Evolutionary conservation across 2,329 filamentous ascomycete species (phyloP).

Genomic region (Xylariaceae sp.): DNA sequence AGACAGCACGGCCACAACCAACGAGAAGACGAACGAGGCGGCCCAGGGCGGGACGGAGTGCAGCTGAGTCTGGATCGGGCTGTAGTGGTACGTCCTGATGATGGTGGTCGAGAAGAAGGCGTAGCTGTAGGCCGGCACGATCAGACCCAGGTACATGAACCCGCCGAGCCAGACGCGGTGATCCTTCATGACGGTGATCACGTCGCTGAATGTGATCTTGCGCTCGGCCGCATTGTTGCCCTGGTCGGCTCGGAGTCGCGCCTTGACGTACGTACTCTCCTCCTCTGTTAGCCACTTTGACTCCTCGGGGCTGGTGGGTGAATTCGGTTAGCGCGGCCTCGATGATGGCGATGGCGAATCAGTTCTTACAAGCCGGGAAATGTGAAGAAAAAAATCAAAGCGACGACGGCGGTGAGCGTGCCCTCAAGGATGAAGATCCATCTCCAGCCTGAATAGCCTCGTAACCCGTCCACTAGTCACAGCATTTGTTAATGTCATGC

Average conservation of each 20-base stretch:
- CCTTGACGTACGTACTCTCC: slow-evolving; percentile 61
- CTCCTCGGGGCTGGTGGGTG: slow-evolving; percentile 51
- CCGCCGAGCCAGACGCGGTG: slow-evolving; percentile 68
- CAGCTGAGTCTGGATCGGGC: slow-evolving; percentile 51
- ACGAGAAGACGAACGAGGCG: slow-evolving; percentile 71
- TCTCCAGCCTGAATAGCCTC: slow-evolving; percentile 67
- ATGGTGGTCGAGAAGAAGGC: slow-evolving; percentile 73
- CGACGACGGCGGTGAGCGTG: slow-evolving; percentile 36
- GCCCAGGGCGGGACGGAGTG: slow-evolving; percentile 55
- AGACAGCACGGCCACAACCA: slow-evolving; percentile 66
- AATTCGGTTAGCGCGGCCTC: neutral
- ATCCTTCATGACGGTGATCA: slow-evolving; percentile 62
- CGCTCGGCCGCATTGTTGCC: slow-evolving; percentile 60
- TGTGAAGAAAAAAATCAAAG: slow-evolving; percentile 58
- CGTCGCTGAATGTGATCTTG: slow-evolving; percentile 53
- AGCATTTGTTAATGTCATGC: neutral
- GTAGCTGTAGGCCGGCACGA: slow-evolving; percentile 72
- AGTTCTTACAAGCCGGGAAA: slow-evolving; percentile 58
- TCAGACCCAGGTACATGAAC: slow-evolving; percentile 75
- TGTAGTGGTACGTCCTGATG: slow-evolving; percentile 60
- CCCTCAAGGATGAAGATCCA: slow-evolving; percentile 83
- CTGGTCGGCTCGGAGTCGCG: slow-evolving; percentile 62
- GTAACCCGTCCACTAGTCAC: slow-evolving; percentile 55
- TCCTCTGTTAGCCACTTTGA: slow-evolving; percentile 66
- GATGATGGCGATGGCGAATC: neutral